Base-by-base conservation (phyloP, 371 early-diverging fungal species). In the Mortierella sp. region DNA sequence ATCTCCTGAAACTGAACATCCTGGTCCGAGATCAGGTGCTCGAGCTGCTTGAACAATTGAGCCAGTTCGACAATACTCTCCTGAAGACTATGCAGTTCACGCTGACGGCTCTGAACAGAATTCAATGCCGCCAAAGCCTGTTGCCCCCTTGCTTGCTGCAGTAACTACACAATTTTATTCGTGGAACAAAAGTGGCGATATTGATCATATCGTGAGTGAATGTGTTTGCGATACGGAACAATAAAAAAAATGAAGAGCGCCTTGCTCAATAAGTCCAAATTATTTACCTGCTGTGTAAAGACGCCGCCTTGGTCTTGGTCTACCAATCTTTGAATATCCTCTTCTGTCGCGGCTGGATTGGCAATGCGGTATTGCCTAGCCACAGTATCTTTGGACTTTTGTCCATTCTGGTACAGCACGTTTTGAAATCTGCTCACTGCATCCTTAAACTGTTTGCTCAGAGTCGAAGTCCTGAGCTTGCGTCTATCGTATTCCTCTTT, bases 401-500 rank as follows among this genome's bases (percentile, higher is more conserved):
- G 75, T 24, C 75, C 56, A 19, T 73, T 67, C 56, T 67, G 50
- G 21, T 58, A 67, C 27, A 67, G 75, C n/a, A 73, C 24, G 19
- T 37, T 50, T 31, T 73, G 75, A 43, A 57, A 64, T 19, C 68
- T 46, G 24, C 54, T 55, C 23, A 73, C 64, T n/a, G 75, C 75
- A 21, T 67, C 68, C 44, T 73, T 73, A 49, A 73, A 68, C 24
- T 67, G 68, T 23, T 58, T 73, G 48, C 75, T 67, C 31, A 73
- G 47, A 11, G 75, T 73, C n/a, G 75, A 49, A 46, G 75, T 73
- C 47, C 75, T 61, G 39, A 59, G 37, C 26, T 73, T 73, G 34
- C 75, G 75, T 27, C 55, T 54, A 30, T 73, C 68, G 30, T 63
- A 73, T 44, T 73, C 75, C 26, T 67, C 67, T 48, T 56, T 57